Evolutionary conservation across 371 early-diverging fungal genomes (phyloP).

Genomic region (Mortierella sp.): DNA sequence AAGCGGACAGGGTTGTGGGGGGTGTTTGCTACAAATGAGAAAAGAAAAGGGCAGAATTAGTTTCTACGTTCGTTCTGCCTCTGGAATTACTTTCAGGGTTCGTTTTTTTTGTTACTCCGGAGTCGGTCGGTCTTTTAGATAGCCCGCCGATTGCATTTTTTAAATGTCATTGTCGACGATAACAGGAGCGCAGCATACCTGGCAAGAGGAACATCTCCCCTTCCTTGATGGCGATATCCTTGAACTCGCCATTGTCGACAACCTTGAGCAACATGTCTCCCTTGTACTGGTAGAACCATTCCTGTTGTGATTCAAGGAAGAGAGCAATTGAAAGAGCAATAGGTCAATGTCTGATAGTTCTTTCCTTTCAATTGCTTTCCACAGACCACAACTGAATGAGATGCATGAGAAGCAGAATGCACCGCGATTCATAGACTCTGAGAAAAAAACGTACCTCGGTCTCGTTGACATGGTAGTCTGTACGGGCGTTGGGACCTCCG

Average conservation of each 20-base stretch:
- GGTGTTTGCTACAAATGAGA: slow-evolving; percentile 70
- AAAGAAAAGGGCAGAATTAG: background rate
- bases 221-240: slow-evolving; percentile 87
- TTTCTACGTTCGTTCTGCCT: background rate
- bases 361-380: background rate
- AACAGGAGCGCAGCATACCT: slow-evolving; percentile 62
- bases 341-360: slow-evolving; percentile 1
- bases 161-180: background rate
- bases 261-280: slow-evolving; percentile 92
- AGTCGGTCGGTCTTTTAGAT: background rate
- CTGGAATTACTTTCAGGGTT: background rate
- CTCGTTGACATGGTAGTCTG: slow-evolving; percentile 96
- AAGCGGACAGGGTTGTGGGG: slow-evolving; percentile 97
- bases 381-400: background rate
- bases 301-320: slow-evolving; percentile 60
- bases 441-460: slow-evolving; percentile 80
- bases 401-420: background rate
- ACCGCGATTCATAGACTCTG: slow-evolving; percentile 1
- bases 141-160: background rate
- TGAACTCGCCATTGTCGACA: slow-evolving; percentile 82
- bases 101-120: slow-evolving; percentile 3
- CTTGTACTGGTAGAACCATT: slow-evolving; percentile 97
- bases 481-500: slow-evolving; percentile 87
- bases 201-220: slow-evolving; percentile 97
- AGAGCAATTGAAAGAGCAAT: background rate